phyloP scores from a whole-genome alignment of 2,329 filamentous ascomycete species.

The Aaosphaeria arxii region DNA sequence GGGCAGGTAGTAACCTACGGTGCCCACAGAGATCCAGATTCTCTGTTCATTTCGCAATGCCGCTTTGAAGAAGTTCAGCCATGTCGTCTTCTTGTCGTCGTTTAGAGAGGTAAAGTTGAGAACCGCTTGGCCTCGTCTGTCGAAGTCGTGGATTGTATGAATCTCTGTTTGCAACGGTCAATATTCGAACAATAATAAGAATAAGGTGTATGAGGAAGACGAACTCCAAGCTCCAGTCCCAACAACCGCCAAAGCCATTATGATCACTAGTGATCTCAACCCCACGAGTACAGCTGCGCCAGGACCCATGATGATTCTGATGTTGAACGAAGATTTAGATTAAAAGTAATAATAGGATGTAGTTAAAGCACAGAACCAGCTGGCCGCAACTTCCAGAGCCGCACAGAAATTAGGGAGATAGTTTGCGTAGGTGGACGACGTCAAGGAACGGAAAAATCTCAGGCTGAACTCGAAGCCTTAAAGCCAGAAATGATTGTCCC shows the following conservation, averaged over 20 bases:
- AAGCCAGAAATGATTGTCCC: background rate
- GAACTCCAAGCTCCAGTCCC: constrained; percentile 24
- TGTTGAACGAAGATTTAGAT: constrained; percentile 4
- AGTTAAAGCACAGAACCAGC: constrained; percentile 6
- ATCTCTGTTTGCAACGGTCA: constrained; percentile 9
- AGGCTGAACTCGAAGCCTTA: constrained; percentile 5
- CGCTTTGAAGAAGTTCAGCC: constrained; percentile 16
- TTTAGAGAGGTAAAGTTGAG: constrained; percentile 10
- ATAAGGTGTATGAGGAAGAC: constrained; percentile 1
- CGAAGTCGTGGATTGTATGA: constrained; percentile 18
- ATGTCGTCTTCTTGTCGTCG: constrained; percentile 9
- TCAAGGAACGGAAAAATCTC: background rate
- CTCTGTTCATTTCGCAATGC: constrained; percentile 10
- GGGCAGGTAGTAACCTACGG: constrained; percentile 13
- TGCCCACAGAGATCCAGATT: constrained; percentile 23
- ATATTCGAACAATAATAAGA: background rate
- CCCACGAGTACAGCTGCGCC: constrained; percentile 11
- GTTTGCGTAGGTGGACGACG: background rate
- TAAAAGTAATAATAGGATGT: constrained; percentile 1
- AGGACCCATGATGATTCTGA: constrained; percentile 14
- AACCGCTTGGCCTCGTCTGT: constrained; percentile 14
- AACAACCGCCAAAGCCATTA: constrained; percentile 17
- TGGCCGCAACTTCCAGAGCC: constrained; percentile 8
- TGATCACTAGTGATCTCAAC: constrained; percentile 18
- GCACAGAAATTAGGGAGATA: background rate